Evolutionary conservation across 1,284 basidiomycete species (phyloP), one percentile per base, ranked within the genome.

Genomic region (Cystobasidiaceae sp.): DNA sequence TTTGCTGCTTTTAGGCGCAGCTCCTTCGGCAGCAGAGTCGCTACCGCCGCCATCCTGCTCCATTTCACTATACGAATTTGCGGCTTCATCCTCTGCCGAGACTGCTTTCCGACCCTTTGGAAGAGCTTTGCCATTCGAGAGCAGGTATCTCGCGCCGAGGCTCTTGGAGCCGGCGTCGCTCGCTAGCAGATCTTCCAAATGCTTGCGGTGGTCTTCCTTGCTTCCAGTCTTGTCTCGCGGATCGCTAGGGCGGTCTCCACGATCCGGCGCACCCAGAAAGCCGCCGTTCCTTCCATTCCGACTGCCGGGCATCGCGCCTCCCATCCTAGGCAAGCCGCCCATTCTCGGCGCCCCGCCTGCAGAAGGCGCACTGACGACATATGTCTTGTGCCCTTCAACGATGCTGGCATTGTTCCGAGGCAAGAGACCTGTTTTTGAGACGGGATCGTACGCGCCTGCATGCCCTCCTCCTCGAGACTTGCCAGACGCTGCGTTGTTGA

Each of bases 381-480:
- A 68, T 0, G 67, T 68, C 27, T 48, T 64, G 4, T 34, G n/a
- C 13, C 67, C 67, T 32, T 68, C 54, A 25, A 59, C 46, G 23
- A 37, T 39, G 23, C 28, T 33, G 1, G 28, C 30, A 21, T 59
- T 59, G 21, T 44, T 51, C 7, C 62, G 61, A 4, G 67, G 67
- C 13, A 64, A 32, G 3, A 68, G 44, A 11, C 67, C 67, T 7
- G 56, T 60, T 39, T 65, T 64, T 7, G 33, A 51, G 23, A 45
- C 45, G n/a, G 61, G 62, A 39, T 68, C 67, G 49, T 64, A 56
- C 17, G 41, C 25, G 19, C 21, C 37, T 15, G 49, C n/a, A 32
- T 44, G 30, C 13, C 19, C 46, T 43, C 39, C 54, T 28, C 37
- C 54, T 28, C 54, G 30, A 21, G 45, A 56, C 13, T 34, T 32